These are phyloP conservation scores for Xanthoconium separans DNA, from an alignment of 1,284 basidiomycete genomes.

Conservation along the genomic window DNA sequence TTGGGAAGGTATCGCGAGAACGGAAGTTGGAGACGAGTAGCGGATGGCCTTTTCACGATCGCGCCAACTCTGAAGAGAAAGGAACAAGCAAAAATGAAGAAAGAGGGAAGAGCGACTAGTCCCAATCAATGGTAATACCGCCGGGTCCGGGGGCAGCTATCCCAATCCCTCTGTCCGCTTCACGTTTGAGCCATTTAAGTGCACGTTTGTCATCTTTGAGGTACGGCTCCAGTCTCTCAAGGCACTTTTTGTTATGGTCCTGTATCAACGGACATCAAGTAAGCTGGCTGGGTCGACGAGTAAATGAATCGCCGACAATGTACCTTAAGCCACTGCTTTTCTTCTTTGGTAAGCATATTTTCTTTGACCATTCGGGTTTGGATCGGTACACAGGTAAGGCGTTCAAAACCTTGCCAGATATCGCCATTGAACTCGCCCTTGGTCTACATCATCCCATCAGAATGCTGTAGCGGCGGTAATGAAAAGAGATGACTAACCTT, in stretches of 20 bases:
- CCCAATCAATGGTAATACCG: slow-evolving; percentile 75
- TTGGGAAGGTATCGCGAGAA: slow-evolving; percentile 22
- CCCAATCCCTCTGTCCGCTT: slow-evolving; percentile 70
- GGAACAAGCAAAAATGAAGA: neutral
- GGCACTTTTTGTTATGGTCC: slow-evolving; percentile 84
- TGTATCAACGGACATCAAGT: slow-evolving; percentile 26
- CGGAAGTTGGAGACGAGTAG: slow-evolving; percentile 1
- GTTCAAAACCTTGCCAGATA: slow-evolving; percentile 85
- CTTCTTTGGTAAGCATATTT: slow-evolving; percentile 78
- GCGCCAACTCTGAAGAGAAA: slow-evolving; percentile 7
- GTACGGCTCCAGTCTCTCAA: slow-evolving; percentile 68
- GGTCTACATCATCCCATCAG: slow-evolving; percentile 43
- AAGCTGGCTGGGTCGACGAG: neutral
- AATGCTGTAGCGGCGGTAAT: slow-evolving; percentile 1
- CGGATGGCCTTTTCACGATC: neutral
- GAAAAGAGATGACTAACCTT: slow-evolving; percentile 47
- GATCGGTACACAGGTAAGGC: slow-evolving; percentile 90
- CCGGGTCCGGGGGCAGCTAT: slow-evolving; percentile 57
- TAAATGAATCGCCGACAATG: slow-evolving; percentile 14
- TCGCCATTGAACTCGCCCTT: slow-evolving; percentile 71
- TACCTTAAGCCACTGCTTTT: slow-evolving; percentile 89
- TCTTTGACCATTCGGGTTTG: slow-evolving; percentile 90
- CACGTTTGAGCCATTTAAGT: slow-evolving; percentile 76
- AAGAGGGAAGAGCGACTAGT: slow-evolving; percentile 36
- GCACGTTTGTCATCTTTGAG: slow-evolving; percentile 81